Conservation (phyloP, 1,284 basidiomycete genomes). For the Phenoliferia sp. region DNA sequence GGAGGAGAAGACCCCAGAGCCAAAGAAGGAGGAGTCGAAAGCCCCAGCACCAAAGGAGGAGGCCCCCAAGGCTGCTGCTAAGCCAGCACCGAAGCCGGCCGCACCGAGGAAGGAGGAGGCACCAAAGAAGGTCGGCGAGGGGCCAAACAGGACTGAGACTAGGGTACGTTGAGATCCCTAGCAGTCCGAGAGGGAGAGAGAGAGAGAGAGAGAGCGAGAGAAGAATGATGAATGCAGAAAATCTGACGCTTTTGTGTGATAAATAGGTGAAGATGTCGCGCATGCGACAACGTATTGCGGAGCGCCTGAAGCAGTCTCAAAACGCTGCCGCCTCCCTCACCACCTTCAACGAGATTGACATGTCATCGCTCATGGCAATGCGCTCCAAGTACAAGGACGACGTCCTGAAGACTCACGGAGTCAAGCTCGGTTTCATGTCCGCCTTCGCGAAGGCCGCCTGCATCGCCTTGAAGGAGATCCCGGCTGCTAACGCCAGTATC, state of each 20-base stretch:
- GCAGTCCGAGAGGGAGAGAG: neutral
- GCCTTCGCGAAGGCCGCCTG: conserved; percentile 86
- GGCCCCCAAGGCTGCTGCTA: neutral
- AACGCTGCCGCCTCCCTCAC: conserved; percentile 95
- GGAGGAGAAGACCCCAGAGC: conserved; percentile 37
- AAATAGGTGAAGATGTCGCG: conserved; percentile 88
- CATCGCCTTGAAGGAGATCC: conserved; percentile 86
- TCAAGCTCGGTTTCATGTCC: conserved; percentile 98
- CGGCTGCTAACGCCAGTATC: conserved; percentile 89
- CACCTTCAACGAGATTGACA: conserved; percentile 99
- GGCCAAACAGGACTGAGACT: conserved; percentile 67
- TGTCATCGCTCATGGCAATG: conserved; percentile 92
- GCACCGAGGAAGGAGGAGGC: conserved; percentile 51
- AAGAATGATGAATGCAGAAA: neutral
- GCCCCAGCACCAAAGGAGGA: conserved; percentile 60
- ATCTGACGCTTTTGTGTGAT: neutral
- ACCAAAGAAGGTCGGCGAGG: conserved; percentile 24
- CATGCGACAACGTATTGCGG: conserved; percentile 94
- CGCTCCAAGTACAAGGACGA: conserved; percentile 93
- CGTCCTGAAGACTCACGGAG: conserved; percentile 84
- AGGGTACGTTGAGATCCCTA: conserved; percentile 52
- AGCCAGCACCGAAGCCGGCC: neutral
- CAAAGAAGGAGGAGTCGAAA: conserved; percentile 21
- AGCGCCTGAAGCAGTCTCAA: conserved; percentile 96
- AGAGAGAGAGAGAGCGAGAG: too few relatives aligned